These are phyloP conservation scores for Hypoxylon sp. DNA, from an alignment of 2,329 filamentous ascomycete genomes.

Conservation along the genomic window DNA sequence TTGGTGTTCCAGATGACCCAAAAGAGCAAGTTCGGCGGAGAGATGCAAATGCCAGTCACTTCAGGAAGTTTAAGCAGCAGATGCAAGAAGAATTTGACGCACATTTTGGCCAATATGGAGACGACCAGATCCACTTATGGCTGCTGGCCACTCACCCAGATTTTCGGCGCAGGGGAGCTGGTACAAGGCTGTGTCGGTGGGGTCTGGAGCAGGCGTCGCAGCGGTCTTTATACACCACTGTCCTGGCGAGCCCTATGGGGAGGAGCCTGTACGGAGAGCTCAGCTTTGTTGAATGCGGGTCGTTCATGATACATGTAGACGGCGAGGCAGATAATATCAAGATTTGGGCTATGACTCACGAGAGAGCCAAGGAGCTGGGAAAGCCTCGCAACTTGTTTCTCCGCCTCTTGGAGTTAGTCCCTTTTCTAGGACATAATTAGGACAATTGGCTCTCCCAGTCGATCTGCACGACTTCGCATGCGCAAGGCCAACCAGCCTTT, in stretches of 20 bases:
- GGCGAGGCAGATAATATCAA: constrained; percentile 27
- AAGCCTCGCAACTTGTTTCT: neutral
- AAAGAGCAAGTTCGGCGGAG: constrained; percentile 12
- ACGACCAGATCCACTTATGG: constrained; percentile 34
- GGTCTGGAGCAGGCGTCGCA: constrained; percentile 29
- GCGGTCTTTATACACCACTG: constrained; percentile 14
- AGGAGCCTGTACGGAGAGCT: constrained; percentile 31
- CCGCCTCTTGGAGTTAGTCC: constrained; percentile 3
- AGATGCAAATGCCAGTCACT: constrained; percentile 31
- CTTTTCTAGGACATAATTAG: constrained; percentile 13
- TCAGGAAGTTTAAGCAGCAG: constrained; percentile 29
- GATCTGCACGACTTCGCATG: neutral
- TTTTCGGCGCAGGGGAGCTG: constrained; percentile 33
- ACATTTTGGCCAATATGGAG: constrained; percentile 28
- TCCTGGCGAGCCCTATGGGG: constrained; percentile 33
- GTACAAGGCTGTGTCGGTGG: constrained; percentile 35
- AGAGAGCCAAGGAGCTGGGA: neutral
- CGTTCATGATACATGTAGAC: constrained; percentile 27
- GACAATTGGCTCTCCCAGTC: neutral
- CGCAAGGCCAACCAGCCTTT: constrained; percentile 13
- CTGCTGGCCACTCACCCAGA: constrained; percentile 30
- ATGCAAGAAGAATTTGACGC: constrained; percentile 23
- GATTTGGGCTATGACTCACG: constrained; percentile 27
- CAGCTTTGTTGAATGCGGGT: constrained; percentile 19
- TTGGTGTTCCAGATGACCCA: constrained; percentile 34